Base-by-base conservation (phyloP, 1,284 basidiomycete genomes). In the Anthracocystis panici-leucophaei region DNA sequence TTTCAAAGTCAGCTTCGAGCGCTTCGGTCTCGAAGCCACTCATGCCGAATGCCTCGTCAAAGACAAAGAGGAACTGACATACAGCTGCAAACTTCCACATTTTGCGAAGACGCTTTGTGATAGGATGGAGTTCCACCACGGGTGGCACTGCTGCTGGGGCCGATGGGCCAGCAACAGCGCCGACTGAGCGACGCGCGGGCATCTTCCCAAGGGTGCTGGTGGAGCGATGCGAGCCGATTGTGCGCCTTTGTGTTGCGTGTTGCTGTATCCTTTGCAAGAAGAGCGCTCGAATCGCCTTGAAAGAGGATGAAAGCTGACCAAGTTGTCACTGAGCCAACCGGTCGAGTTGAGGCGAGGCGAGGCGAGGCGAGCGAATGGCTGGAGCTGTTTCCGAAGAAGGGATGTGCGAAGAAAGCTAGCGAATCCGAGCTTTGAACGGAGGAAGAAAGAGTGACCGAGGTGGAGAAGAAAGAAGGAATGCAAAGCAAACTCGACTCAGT, bases 1-100 rank as follows among this genome's bases (percentile, higher is more conserved):
- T 85, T 57, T 88, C 87, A 51, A 88, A 80, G 73, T 88, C 88
- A 21, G 69, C 61, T 70, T 89, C 88, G n/a, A 89, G 82, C 20
- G 56, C 56, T 46, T 82, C 75, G 12, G 83, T 81, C 56, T 83
- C 74, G 60, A 82, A 82, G 40, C 79, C 81, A 44, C 75, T 78
- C 58, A 84, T 71, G 41, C 78, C 77, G 41, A 85, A 80, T n/a
- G 81, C 81, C 49, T 84, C 82, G 56, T 83, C 80, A 55, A 85
- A 85, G 9, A 82, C 82, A 46, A 82, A 75, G 31, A 85, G 70
- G 51, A 85, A 85, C 41, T 85, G 83, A 49, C 83, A 84, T 25
- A 83, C 64, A 12, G 82, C 82, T 7, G 83, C 83, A 64, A 83
- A 85, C 70, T 81, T 79, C 82, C 81, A 84, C 56, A 69, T 78